Evolutionary conservation across 2,329 filamentous ascomycete species (phyloP).

Genomic region (Claviceps maximensis): DNA sequence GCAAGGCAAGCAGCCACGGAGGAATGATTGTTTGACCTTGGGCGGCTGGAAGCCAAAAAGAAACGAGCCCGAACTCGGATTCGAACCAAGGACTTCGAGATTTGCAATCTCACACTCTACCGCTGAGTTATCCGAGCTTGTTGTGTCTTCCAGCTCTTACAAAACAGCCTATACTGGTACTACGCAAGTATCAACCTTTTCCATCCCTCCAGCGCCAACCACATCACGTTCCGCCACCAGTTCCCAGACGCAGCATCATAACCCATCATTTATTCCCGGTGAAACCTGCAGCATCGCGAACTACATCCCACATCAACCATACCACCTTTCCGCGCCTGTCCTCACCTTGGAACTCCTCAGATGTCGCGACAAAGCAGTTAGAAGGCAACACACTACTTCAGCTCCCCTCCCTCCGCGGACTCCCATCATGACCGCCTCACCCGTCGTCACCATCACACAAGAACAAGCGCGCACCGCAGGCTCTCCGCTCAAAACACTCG

Average conservation of each 20-base stretch:
- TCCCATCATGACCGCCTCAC: constrained; percentile 33
- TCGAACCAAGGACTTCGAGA: constrained; percentile 3
- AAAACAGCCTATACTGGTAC: too few relatives aligned
- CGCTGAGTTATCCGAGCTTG: not conserved
- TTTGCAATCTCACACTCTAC: constrained; percentile 5
- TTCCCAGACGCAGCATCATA: not conserved
- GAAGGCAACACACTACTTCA: not conserved
- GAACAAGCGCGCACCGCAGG: constrained; percentile 21
- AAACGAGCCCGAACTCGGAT: not conserved
- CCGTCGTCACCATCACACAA: constrained; percentile 25
- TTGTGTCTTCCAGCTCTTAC: too few relatives aligned
- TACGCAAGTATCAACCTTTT: too few relatives aligned
- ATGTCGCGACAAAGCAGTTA: not conserved
- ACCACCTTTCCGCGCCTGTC: not conserved
- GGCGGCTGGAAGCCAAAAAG: too few relatives aligned
- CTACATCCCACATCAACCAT: not conserved
- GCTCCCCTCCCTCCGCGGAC: not conserved
- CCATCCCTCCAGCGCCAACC: too few relatives aligned
- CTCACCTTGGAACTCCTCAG: too few relatives aligned
- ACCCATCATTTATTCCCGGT: not conserved
- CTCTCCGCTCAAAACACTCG: constrained; percentile 31
- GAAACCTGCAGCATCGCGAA: not conserved
- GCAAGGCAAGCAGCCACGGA: too few relatives aligned
- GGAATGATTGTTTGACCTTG: too few relatives aligned
- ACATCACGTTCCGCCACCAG: too few relatives aligned